phyloP scores from a whole-genome alignment of 768 basidiomycete species.

The Pholiota molesta region DNA sequence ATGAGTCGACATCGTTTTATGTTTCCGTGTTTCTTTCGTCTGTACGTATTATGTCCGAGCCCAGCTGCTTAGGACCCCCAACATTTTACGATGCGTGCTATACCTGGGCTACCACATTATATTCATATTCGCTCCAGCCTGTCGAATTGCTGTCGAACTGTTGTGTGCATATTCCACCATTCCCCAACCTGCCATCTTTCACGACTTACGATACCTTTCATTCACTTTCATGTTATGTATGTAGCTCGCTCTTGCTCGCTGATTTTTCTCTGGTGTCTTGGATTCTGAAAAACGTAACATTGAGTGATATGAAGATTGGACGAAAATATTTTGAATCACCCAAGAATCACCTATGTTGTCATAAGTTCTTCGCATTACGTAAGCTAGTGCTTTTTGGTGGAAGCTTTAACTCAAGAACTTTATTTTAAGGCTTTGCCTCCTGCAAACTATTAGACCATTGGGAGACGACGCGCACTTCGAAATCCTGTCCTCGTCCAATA shows the following conservation, averaged over 20 bases:
- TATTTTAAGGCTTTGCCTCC: no score
- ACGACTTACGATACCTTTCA: slow-evolving; percentile 18
- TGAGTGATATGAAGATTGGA: not conserved
- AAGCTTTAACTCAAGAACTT: no score
- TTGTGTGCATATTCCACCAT: slow-evolving; percentile 29
- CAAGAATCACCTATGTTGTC: no score
- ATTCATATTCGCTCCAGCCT: slow-evolving; percentile 8
- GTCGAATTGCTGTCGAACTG: slow-evolving; percentile 14
- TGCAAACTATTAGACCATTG: no score
- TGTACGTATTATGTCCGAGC: not conserved
- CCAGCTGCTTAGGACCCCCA: not conserved
- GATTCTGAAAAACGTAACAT: not conserved
- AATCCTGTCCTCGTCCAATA: not conserved
- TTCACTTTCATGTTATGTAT: slow-evolving; percentile 22
- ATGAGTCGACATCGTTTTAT: slow-evolving; percentile 28
- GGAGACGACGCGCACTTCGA: no score
- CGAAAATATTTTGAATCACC: no score
- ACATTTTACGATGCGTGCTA: not conserved
- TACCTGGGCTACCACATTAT: not conserved
- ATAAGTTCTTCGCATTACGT: no score
- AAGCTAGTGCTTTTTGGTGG: no score
- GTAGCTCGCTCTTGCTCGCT: slow-evolving; percentile 10
- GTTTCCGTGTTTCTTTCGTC: not conserved
- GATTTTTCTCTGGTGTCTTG: not conserved
- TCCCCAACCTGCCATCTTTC: slow-evolving; percentile 37